Conservation (phyloP, 148 eudicot species). For the Chenopodium berlandieri region DNA sequence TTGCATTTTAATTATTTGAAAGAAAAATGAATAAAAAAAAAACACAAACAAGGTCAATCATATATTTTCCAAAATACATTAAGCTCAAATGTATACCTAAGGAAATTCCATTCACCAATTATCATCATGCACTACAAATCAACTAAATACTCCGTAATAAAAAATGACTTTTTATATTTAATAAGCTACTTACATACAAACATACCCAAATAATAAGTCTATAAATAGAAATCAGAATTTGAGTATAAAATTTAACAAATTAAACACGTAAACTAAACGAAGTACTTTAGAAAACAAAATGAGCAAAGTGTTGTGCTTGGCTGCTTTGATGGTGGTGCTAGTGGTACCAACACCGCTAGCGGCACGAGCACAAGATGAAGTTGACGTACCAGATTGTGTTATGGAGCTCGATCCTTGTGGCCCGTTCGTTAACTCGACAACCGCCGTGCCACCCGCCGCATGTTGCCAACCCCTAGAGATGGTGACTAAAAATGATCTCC, state of each 20-base stretch:
- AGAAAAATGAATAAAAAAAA: no score
- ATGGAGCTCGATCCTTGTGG: constrained; percentile 5
- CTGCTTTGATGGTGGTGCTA: neutral
- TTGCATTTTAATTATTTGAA: neutral
- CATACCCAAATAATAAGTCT: neutral
- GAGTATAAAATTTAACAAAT: neutral
- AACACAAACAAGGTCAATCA: neutral
- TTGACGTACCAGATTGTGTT: neutral
- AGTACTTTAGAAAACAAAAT: neutral
- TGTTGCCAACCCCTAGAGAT: constrained; percentile 19
- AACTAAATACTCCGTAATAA: no score
- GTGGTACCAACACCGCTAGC: neutral
- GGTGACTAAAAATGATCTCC: neutral
- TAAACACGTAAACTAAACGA: neutral
- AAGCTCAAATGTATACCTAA: neutral
- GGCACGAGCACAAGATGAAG: neutral
- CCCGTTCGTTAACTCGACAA: constrained; percentile 2
- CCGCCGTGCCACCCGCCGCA: neutral
- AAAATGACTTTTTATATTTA: no score
- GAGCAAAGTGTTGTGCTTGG: neutral
- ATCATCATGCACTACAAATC: no score
- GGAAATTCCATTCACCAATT: no score
- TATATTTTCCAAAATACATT: neutral
- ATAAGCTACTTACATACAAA: neutral
- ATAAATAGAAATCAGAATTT: neutral